Evolutionary conservation across 2,329 filamentous ascomycete genomes (phyloP).

Genomic region (Domatiomyces globalis): DNA sequence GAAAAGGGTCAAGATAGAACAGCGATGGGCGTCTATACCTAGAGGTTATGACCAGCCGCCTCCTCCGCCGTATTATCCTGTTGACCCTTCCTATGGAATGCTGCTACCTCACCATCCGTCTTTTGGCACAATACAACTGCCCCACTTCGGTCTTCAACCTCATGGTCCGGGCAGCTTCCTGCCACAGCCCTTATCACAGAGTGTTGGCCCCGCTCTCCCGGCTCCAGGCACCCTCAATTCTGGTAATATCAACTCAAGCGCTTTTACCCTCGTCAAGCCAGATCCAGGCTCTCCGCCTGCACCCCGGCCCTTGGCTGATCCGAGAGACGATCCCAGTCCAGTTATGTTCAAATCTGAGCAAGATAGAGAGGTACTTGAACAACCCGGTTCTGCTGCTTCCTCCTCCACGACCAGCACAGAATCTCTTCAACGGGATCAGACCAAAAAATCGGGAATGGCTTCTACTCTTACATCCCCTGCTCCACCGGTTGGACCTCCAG

Average conservation of each 20-base stretch:
- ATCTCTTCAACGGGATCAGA: not conserved
- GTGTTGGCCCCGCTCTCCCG: not conserved
- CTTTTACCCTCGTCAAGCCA: not conserved
- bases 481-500: not conserved
- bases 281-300: not conserved
- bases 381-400: not conserved
- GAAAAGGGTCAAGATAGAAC: constrained; percentile 11
- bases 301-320: not conserved
- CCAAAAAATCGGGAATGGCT: not conserved
- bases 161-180: not conserved
- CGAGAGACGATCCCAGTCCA: not conserved
- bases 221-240: not conserved
- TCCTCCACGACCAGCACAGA: not conserved
- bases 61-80: not conserved
- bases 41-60: not conserved
- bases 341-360: not conserved
- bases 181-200: not conserved
- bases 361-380: not conserved
- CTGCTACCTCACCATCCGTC: not conserved
- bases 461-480: not conserved
- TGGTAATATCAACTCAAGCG: not conserved
- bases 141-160: not conserved
- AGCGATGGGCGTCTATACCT: not conserved
- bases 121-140: not conserved
- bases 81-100: not conserved